Evolutionary conservation across 2,329 filamentous ascomycete species (phyloP).

Genomic region (Fusarium lateritium): DNA sequence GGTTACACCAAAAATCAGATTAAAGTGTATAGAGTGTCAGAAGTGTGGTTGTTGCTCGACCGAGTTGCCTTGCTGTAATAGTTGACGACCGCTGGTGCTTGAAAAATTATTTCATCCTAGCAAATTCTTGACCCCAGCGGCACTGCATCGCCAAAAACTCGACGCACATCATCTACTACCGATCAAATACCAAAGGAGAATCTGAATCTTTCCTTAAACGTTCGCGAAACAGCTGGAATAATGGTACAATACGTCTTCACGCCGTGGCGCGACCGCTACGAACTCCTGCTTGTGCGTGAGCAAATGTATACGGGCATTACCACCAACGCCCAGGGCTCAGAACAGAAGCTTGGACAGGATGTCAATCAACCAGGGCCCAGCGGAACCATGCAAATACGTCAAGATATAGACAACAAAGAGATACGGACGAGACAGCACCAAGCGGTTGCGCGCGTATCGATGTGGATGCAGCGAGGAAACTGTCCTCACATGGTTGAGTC

Average conservation of each 20-base stretch:
- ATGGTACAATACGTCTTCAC: slow-evolving; percentile 83
- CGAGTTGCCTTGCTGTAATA: neutral
- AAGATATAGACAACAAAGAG: slow-evolving; percentile 23
- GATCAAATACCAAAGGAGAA: neutral
- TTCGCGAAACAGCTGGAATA: neutral
- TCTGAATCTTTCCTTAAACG: neutral
- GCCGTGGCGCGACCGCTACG: slow-evolving; percentile 77
- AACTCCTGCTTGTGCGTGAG: slow-evolving; percentile 75
- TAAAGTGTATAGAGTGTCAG: neutral
- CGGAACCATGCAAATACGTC: neutral
- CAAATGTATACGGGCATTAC: slow-evolving; percentile 69
- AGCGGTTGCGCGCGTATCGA: slow-evolving; percentile 71
- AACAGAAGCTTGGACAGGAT: slow-evolving; percentile 7
- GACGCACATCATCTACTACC: neutral
- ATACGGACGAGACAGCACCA: slow-evolving; percentile 55
- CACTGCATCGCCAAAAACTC: neutral
- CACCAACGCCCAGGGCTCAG: slow-evolving; percentile 7
- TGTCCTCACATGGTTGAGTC: slow-evolving; percentile 86
- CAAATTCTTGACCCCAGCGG: slow-evolving; percentile 10
- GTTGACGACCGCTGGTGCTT: neutral
- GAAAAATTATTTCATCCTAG: slow-evolving; percentile 27
- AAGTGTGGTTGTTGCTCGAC: neutral
- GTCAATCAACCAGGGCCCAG: neutral
- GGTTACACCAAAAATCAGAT: neutral
- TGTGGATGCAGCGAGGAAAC: slow-evolving; percentile 81